Base-by-base conservation (phyloP, 164 flowering plant species). In the Hamamelis virginiana region DNA sequence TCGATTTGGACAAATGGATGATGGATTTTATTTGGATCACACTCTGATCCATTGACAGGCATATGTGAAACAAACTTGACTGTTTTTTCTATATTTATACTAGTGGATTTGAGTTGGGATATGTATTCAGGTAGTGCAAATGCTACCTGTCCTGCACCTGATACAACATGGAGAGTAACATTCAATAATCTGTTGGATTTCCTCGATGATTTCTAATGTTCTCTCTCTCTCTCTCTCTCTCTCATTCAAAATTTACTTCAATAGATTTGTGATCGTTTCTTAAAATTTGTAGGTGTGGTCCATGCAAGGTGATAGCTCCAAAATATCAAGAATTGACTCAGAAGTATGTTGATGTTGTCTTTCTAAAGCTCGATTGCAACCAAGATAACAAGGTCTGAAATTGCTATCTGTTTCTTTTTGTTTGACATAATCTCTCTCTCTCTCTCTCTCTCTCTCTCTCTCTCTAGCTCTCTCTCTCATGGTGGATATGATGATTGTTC, bases 241-340 rank as follows among this genome's bases (percentile, higher is more conserved):
- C 6, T 33, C 6, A 33, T 33, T 6, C 41, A 33, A n/a, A n/a
- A n/a, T n/a, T n/a, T 33, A 2, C 6, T 6, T 33, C 41, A 33
- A 33, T 33, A 33, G 2, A 33, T 33, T 33, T 33, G n/a, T 44
- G 11, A 22, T 62, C 48, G 26, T 38, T 51, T 59, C 45, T 11
- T 21, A 5, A 22, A 33, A 2, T 33, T 14, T 70, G 50, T 67
- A 94, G 98, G 98, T 94, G 98, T 77, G 98, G 98, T 59, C 98
- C 98, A 46, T 94, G 98, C 79, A 94, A 91, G 76, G 81, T 90
- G 70, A 94, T 94, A 1, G 96, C 96, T 60, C 98, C 98, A 19
- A 94, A 86, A 72, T 91, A 62, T 73, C 78, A 82, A 76, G 77
- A 85, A 48, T 66, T 91, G 58, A 82, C 98, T 0, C 67, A 87